phyloP scores from a whole-genome alignment of 306 rosid species.

The Cucurbita pepo region DNA sequence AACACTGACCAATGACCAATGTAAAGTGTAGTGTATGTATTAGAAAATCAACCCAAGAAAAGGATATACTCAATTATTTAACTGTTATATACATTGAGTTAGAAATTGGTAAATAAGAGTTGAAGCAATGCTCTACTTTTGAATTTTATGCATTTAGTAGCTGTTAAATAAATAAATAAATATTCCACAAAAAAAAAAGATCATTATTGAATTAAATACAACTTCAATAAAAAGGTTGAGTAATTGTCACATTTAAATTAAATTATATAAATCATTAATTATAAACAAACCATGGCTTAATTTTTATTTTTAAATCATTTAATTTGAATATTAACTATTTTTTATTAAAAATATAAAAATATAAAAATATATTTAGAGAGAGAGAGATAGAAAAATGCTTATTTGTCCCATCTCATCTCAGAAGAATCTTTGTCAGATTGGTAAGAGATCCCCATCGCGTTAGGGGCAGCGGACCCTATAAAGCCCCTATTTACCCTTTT shows the following conservation, averaged over 20 bases:
- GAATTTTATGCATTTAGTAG: not conserved
- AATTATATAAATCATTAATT: too few relatives aligned
- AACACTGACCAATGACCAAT: conserved; percentile 33
- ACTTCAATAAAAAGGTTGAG: not conserved
- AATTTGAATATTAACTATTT: too few relatives aligned
- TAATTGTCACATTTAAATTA: not conserved
- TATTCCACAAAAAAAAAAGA: not conserved
- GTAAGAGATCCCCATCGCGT: too few relatives aligned
- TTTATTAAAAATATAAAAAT: too few relatives aligned
- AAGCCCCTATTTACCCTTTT: too few relatives aligned
- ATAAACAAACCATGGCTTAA: too few relatives aligned
- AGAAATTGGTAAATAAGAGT: conserved; percentile 35
- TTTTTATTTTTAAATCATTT: too few relatives aligned
- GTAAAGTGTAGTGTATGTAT: conserved; percentile 9
- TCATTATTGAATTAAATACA: not conserved
- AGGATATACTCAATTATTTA: conserved; percentile 9
- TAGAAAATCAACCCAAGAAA: conserved; percentile 39
- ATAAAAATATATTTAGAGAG: too few relatives aligned
- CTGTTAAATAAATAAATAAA: not conserved
- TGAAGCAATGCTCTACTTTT: conserved; percentile 6
- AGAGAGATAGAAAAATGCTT: too few relatives aligned
- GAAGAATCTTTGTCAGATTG: too few relatives aligned
- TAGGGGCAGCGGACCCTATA: too few relatives aligned
- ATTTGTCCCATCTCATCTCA: too few relatives aligned
- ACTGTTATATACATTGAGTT: conserved; percentile 16